phyloP scores from a whole-genome alignment of 2,329 filamentous ascomycete genomes.

The Domatiomyces catenatus region DNA sequence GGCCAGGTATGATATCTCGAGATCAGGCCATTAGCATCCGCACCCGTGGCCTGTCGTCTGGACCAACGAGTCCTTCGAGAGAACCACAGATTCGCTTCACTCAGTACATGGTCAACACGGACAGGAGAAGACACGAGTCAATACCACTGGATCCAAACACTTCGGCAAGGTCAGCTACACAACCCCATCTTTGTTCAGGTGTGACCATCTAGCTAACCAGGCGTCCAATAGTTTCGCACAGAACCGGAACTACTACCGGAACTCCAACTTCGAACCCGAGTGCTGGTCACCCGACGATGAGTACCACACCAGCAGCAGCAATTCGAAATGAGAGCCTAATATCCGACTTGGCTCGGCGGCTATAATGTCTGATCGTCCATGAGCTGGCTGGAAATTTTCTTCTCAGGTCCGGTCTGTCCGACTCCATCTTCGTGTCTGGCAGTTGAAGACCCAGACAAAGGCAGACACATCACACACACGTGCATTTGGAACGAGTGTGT shows the following conservation, averaged over 20 bases:
- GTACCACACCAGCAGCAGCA: conserved; percentile 3
- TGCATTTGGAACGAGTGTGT: not conserved
- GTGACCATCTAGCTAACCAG: not conserved
- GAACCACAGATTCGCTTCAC: not conserved
- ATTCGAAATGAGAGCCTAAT: not conserved
- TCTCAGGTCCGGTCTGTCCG: not conserved
- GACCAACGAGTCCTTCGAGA: not conserved
- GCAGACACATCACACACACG: not conserved
- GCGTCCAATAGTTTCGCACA: conserved; percentile 24
- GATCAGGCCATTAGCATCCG: not conserved
- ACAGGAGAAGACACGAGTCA: not conserved
- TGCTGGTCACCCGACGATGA: conserved; percentile 29
- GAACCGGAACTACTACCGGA: conserved; percentile 32
- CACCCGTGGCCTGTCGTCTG: not conserved
- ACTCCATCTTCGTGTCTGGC: not conserved
- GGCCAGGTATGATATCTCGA: not conserved
- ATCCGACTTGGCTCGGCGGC: not conserved
- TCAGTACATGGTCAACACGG: not conserved
- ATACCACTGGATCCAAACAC: not conserved
- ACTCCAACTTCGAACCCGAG: conserved; percentile 31
- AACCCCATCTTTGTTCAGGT: not conserved
- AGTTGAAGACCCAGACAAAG: not conserved
- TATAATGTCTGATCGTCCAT: not conserved
- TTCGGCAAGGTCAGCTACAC: not conserved
- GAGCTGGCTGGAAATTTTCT: not conserved